These are phyloP conservation scores for Punctularia strigosozonata DNA, from an alignment of 768 basidiomycete genomes.

Conservation along the genomic window DNA sequence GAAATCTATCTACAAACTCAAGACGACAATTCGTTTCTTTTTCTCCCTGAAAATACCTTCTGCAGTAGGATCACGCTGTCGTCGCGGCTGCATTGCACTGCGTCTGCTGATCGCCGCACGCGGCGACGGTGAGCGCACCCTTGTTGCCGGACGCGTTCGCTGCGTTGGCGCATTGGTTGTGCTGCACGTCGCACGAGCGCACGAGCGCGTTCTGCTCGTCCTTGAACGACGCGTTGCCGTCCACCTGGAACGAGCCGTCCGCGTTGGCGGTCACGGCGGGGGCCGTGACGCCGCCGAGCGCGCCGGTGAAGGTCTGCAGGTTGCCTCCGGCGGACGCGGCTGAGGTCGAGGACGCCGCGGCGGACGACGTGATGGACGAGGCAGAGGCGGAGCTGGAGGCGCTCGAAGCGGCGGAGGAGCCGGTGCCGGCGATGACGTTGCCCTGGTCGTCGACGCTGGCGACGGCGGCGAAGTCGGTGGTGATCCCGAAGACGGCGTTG, in stretches of 20 bases:
- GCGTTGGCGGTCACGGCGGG: conserved; percentile 30
- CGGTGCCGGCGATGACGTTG: conserved; percentile 7
- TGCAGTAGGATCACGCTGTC: too few species aligned
- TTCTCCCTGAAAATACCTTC: too few species aligned
- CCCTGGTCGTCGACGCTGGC: conserved; percentile 35
- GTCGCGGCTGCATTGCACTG: conserved; percentile 31
- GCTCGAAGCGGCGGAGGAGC: conserved; percentile 3
- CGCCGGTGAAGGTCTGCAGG: conserved; percentile 38
- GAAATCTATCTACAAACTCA: too few species aligned
- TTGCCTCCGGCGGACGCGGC: conserved; percentile 20
- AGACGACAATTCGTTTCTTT: too few species aligned
- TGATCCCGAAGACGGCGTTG: conserved; percentile 45
- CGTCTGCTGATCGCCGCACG: conserved; percentile 33
- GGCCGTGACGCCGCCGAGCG: conserved; percentile 32
- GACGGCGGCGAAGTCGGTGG: conserved; percentile 37
- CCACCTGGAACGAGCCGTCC: conserved; percentile 36
- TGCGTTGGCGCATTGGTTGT: conserved; percentile 47
- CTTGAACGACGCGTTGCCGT: conserved; percentile 35
- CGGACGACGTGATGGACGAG: conserved; percentile 4
- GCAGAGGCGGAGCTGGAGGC: conserved; percentile 7
- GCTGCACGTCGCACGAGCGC: conserved; percentile 45
- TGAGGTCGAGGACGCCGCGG: conserved; percentile 7
- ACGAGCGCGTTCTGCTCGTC: conserved; percentile 29
- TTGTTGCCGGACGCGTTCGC: conserved; percentile 40
- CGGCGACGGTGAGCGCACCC: conserved; percentile 32